Evolutionary conservation across 2,329 filamentous ascomycete species (phyloP).

Genomic region (Byssothecium circinans): DNA sequence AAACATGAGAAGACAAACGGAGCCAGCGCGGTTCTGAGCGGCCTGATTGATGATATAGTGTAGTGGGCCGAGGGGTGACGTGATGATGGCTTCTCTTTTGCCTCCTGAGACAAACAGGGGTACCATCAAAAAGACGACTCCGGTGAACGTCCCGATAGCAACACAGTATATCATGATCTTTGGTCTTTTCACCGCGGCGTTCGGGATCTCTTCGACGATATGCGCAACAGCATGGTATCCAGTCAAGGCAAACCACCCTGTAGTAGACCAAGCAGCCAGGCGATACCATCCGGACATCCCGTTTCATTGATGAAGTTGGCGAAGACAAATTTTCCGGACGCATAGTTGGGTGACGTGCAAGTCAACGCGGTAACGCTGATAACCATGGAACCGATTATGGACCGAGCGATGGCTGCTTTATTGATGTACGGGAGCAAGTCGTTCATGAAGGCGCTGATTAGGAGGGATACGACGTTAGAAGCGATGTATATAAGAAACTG

Average conservation of each 20-base stretch:
- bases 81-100: slow-evolving; percentile 58
- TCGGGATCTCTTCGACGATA: slow-evolving; percentile 64
- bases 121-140: slow-evolving; percentile 63
- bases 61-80: slow-evolving; percentile 59
- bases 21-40: slow-evolving; percentile 62
- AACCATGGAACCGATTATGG: slow-evolving; percentile 66
- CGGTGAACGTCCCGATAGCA: slow-evolving; percentile 63
- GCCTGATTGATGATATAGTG: slow-evolving; percentile 66
- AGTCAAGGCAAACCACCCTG: slow-evolving; percentile 59
- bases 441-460: slow-evolving; percentile 68
- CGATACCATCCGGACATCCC: slow-evolving; percentile 69
- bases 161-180: slow-evolving; percentile 69
- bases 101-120: slow-evolving; percentile 65
- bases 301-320: slow-evolving; percentile 67
- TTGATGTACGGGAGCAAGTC: slow-evolving; percentile 65
- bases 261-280: slow-evolving; percentile 55
- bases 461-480: slow-evolving; percentile 62
- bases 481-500: slow-evolving; percentile 73
- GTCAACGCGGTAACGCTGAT: slow-evolving; percentile 71
- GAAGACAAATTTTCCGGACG: slow-evolving; percentile 67
- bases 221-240: slow-evolving; percentile 58
- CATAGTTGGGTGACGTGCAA: slow-evolving; percentile 66
- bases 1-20: slow-evolving; percentile 68
- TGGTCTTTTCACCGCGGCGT: slow-evolving; percentile 60
- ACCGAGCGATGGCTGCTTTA: slow-evolving; percentile 72